Conservation (phyloP, 345 rosid species). For the Lagerstroemia speciosa region DNA sequence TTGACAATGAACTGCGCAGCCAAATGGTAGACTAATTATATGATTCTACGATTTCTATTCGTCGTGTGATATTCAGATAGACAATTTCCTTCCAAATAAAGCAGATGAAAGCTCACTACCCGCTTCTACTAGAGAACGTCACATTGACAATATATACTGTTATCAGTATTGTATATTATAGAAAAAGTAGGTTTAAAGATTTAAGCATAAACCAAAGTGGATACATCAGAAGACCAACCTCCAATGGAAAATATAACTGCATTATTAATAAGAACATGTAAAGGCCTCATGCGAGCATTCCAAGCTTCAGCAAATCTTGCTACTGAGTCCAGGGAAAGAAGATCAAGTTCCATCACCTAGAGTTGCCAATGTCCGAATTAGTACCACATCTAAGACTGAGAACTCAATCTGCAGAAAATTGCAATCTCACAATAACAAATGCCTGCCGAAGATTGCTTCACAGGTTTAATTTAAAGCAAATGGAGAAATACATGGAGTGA, state of each 20-base stretch:
- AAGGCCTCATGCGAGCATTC: constrained; percentile 55
- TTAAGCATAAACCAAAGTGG: background rate
- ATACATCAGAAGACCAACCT: constrained; percentile 36
- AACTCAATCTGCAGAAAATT: background rate
- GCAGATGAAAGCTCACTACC: background rate
- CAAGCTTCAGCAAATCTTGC: constrained; percentile 57
- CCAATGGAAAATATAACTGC: constrained; percentile 95
- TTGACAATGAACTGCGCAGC: background rate
- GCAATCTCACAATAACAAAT: background rate
- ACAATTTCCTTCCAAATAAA: background rate
- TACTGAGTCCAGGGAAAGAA: constrained; percentile 78
- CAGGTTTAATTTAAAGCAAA: background rate
- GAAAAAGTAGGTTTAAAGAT: background rate
- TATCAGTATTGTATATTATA: background rate
- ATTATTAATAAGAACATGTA: constrained; percentile 83
- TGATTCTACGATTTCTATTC: background rate
- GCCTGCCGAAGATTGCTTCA: background rate
- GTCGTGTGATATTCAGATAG: background rate
- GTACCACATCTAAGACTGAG: background rate
- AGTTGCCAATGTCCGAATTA: background rate
- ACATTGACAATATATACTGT: background rate
- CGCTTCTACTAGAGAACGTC: background rate
- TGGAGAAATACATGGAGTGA: background rate
- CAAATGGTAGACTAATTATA: background rate
- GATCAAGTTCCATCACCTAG: constrained; percentile 93